A percentile compares a stretch with the other conserved stretches of the same genome.
Conservation (phyloP, 345 rosid genomes). For the Moricandia moricandioides region DNA sequence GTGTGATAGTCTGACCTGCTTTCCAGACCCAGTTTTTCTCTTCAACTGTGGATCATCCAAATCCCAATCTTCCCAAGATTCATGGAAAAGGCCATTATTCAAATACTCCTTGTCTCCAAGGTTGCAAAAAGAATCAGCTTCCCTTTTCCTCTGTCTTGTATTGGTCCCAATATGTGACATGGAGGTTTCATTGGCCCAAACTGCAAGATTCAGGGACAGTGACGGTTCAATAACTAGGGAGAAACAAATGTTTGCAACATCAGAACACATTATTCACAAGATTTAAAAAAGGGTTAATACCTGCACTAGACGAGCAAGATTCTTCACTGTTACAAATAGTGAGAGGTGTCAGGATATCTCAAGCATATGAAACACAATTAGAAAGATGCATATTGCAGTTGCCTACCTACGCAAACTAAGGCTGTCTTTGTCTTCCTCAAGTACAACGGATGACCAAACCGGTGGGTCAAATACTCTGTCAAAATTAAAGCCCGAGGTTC, state of each 20-base stretch:
- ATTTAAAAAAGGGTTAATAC: slow-evolving; percentile 37
- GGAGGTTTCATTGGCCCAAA: slow-evolving; percentile 40
- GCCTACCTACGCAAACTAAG: slow-evolving; percentile 57
- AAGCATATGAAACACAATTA: slow-evolving; percentile 6
- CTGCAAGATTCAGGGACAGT: slow-evolving; percentile 36
- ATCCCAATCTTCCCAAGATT: slow-evolving; percentile 33
- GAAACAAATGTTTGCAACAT: slow-evolving; percentile 11
- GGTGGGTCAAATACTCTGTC: slow-evolving; percentile 36
- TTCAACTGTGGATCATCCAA: slow-evolving; percentile 23
- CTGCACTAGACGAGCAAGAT: slow-evolving; percentile 87
- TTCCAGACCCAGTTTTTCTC: slow-evolving; percentile 18
- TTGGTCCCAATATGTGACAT: slow-evolving; percentile 31
- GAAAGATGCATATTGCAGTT: slow-evolving; percentile 22
- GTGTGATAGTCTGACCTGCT: slow-evolving; percentile 35
- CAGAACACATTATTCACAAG: slow-evolving; percentile 6
- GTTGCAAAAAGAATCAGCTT: slow-evolving; percentile 29
- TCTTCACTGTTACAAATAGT: slow-evolving; percentile 63
- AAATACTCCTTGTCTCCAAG: slow-evolving; percentile 26
- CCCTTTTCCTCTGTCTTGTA: slow-evolving; percentile 37
- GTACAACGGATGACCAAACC: slow-evolving; percentile 39
- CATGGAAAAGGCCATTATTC: slow-evolving; percentile 26
- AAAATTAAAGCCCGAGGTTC: slow-evolving; percentile 3
- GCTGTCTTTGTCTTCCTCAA: slow-evolving; percentile 51
- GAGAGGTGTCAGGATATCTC: slow-evolving; percentile 16
- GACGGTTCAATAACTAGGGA: slow-evolving; percentile 8